Conservation (phyloP, 139 green algal genomes). For the Desmodesmus armatus region DNA sequence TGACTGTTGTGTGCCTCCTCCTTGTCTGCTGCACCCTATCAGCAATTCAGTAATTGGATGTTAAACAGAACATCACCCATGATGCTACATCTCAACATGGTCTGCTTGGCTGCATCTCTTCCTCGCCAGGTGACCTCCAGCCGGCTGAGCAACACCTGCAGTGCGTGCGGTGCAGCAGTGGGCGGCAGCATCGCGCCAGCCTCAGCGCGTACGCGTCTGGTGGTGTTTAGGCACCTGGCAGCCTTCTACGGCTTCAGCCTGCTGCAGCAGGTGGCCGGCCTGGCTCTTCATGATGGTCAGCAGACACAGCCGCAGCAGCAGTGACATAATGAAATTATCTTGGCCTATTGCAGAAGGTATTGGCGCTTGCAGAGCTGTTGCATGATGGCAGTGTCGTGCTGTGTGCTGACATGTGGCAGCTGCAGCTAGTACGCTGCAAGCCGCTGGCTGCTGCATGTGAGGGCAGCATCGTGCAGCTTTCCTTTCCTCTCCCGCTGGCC, state of each 20-base stretch:
- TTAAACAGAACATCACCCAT: too few species aligned
- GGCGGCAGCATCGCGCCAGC: conserved; percentile 48
- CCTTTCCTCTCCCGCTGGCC: too few species aligned
- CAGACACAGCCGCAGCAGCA: neutral
- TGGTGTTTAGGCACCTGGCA: conserved; percentile 74
- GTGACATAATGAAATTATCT: too few species aligned
- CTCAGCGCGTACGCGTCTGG: conserved; percentile 54
- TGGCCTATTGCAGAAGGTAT: too few species aligned
- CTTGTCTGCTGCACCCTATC: too few species aligned
- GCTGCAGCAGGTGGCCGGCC: conserved; percentile 64
- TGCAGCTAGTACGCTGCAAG: neutral
- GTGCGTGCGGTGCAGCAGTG: conserved; percentile 75
- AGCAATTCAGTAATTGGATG: too few species aligned
- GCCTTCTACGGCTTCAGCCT: conserved; percentile 70
- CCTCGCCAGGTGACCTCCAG: conserved; percentile 50
- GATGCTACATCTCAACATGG: too few species aligned
- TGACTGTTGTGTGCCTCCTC: too few species aligned
- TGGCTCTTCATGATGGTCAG: conserved; percentile 35
- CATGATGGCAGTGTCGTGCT: neutral
- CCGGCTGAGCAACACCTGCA: conserved; percentile 69
- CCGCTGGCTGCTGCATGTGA: neutral
- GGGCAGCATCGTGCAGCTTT: neutral
- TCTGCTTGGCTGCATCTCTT: neutral
- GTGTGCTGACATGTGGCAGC: neutral
- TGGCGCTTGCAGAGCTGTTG: neutral